Evolutionary conservation across 371 early-diverging fungal species (phyloP), one percentile per base, ranked within the genome.

Genomic region (Syncephalis plumigaleata): DNA sequence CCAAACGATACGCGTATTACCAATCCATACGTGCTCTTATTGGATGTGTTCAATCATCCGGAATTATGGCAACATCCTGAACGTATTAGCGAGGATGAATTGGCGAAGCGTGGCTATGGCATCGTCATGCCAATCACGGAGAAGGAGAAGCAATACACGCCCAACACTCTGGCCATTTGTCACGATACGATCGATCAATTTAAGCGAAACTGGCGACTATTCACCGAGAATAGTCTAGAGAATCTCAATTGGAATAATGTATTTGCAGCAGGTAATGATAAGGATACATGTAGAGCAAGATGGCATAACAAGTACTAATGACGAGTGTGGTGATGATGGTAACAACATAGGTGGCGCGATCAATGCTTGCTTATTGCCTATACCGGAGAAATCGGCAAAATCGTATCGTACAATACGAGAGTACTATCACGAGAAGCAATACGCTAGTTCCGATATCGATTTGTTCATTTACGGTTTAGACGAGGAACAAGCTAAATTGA

Each of bases 401-500:
- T 45, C 22, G 5, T 21, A 23, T 23, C 37, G 37, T 18, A 45
- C 43, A 38, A 49, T 52, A 21, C 47, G 59, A 2, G 42, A 62
- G 22, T 52, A 55, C 44, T 48, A 57, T 21, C 21, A 53, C 22
- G 24, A 27, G 2, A 37, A 43, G 20, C 21, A 13, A 18, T 58
- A 44, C 44, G 46, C 36, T 4, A 31, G 47, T 2, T 52, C 52
- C 13, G 65, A 64, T 42, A 53, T 64, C 43, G 65, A 64, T 47
- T 37, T 64, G 18, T 61, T 61, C 27, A 51, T 64, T 18, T 58
- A 58, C 22, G 64, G 64, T 22, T 46, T 61, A 11, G 45, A 53
- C 27, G 59, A 58, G 37, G 54, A 55, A 15, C 49, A 25, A 3
- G 59, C 62, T 4, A 56, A 52, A 42, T 5, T 27, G 24, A 61